Evolutionary conservation across 768 basidiomycete genomes (phyloP).

Genomic region (Podaxis sp.): DNA sequence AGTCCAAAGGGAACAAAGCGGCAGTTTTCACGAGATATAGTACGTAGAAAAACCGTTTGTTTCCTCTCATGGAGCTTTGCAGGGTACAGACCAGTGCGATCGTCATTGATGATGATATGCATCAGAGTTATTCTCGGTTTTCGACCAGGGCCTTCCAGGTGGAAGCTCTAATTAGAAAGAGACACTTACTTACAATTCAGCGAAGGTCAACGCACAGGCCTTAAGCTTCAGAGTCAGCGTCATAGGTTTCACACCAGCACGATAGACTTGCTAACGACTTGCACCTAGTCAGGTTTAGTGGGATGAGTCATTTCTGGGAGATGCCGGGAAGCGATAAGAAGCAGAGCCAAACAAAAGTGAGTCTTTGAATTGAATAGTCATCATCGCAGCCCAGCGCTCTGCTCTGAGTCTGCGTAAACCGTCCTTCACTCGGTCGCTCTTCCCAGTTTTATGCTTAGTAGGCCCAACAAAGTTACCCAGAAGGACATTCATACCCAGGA

Average conservation of each 20-base stretch:
- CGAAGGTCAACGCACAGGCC: too few species aligned
- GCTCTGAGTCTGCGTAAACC: conserved; percentile 25
- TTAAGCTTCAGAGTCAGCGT: too few species aligned
- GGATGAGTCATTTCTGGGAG: conserved; percentile 12
- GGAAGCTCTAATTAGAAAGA: neutral
- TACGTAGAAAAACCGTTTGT: neutral
- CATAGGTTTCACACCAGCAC: too few species aligned
- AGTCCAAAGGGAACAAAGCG: neutral
- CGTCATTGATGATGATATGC: neutral
- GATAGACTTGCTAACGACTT: neutral
- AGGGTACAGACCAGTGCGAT: neutral
- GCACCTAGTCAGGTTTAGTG: neutral
- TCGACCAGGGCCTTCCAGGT: neutral
- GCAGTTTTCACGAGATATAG: neutral
- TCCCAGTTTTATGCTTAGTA: conserved; percentile 70
- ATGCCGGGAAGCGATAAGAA: neutral
- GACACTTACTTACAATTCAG: neutral
- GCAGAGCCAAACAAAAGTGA: conserved; percentile 1
- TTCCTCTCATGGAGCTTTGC: neutral
- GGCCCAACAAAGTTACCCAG: conserved; percentile 39
- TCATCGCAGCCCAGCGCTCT: conserved; percentile 25
- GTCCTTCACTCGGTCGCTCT: conserved; percentile 8
- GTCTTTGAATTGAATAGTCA: conserved; percentile 18
- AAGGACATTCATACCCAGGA: conserved; percentile 37
- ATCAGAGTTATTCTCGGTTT: neutral